Percentiles rank a stretch among this genome's conserved stretches.
phyloP scores from a whole-genome alignment of 129 eudicot species.

The Apium graveolens region DNA sequence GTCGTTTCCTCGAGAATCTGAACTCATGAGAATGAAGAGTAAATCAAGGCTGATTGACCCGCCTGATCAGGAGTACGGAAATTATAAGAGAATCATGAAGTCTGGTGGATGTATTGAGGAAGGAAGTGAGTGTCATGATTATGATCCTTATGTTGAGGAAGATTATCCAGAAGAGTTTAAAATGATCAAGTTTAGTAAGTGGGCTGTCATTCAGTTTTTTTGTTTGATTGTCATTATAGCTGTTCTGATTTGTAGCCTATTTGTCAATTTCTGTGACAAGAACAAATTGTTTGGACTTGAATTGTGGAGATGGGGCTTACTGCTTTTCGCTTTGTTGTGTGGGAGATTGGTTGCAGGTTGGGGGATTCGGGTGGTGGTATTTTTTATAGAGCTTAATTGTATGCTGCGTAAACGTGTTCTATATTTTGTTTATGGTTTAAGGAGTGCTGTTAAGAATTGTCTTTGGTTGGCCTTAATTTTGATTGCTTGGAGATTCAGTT shows the following conservation, averaged over 20 bases:
- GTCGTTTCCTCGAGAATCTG: neutral
- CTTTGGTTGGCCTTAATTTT: slow-evolving; percentile 34
- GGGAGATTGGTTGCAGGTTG: slow-evolving; percentile 5
- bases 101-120: slow-evolving; percentile 18
- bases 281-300: slow-evolving; percentile 2
- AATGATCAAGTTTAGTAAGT: neutral
- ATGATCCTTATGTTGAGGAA: neutral
- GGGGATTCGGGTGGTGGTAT: slow-evolving; percentile 3
- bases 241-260: neutral
- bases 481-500: slow-evolving; percentile 36
- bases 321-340: neutral
- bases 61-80: neutral
- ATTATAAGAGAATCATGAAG: neutral
- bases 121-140: neutral
- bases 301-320: slow-evolving; percentile 2
- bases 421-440: slow-evolving; percentile 43
- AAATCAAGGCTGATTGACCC: neutral
- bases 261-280: neutral
- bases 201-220: slow-evolving; percentile 3
- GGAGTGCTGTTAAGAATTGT: slow-evolving; percentile 42
- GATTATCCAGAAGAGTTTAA: neutral
- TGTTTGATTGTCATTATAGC: neutral
- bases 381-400: neutral
- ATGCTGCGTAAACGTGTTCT: slow-evolving; percentile 4
- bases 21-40: neutral